A percentile compares a stretch with the other conserved stretches of the same genome.
phyloP scores from a whole-genome alignment of 176 grass and related monocot species.

The Carex parvula region DNA sequence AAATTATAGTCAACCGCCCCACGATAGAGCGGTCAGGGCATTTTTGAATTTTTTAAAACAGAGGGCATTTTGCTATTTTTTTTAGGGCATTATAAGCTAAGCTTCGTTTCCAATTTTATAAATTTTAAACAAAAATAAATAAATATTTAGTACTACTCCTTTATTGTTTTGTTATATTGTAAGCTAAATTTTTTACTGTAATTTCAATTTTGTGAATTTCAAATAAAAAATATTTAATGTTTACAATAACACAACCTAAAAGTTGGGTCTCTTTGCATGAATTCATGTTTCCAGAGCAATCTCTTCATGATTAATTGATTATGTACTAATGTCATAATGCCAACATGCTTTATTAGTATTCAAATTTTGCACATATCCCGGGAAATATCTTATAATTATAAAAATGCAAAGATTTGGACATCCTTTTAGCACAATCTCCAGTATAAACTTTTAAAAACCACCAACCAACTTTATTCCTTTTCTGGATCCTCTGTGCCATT shows the following conservation, averaged over 20 bases:
- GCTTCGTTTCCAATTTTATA: too few relatives aligned
- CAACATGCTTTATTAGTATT: conserved; percentile 25
- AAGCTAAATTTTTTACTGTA: too few relatives aligned
- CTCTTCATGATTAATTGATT: conserved; percentile 4
- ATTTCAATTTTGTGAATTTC: too few relatives aligned
- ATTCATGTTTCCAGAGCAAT: neutral
- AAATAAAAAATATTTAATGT: too few relatives aligned
- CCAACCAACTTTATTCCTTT: conserved; percentile 23
- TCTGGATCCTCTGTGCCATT: neutral
- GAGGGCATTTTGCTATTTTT: too few relatives aligned
- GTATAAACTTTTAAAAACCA: conserved; percentile 26
- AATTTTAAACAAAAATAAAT: too few relatives aligned
- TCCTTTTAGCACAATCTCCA: conserved; percentile 28
- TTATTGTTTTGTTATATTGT: too few relatives aligned
- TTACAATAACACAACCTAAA: neutral
- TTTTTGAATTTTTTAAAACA: too few relatives aligned
- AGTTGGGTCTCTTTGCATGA: neutral
- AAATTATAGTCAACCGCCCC: too few relatives aligned
- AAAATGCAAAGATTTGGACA: conserved; percentile 24
- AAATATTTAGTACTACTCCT: too few relatives aligned
- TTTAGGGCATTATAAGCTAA: too few relatives aligned
- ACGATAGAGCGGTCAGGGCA: too few relatives aligned
- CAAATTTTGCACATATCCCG: conserved; percentile 28
- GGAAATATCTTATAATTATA: conserved; percentile 24
- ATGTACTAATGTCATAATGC: conserved; percentile 27